Conservation (phyloP, 1,284 basidiomycete genomes). For the Phaffia rhodozyma region DNA sequence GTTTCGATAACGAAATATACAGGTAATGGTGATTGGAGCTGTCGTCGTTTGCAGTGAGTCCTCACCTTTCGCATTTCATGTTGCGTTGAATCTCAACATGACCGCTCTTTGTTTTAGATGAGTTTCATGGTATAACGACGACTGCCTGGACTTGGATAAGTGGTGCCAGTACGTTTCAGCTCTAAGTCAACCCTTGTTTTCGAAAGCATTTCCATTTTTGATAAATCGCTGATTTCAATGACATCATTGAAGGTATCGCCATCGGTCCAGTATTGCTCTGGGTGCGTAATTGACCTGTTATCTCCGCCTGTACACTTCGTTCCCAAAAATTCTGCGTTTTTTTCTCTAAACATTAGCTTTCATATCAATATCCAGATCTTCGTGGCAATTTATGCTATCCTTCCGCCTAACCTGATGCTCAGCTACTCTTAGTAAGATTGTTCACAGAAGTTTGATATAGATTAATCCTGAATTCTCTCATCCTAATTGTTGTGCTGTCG, state of each 20-base stretch:
- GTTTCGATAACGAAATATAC: too few relatives aligned
- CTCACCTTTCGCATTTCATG: conserved; percentile 33
- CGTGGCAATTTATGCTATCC: conserved; percentile 12
- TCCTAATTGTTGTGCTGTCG: conserved; percentile 29
- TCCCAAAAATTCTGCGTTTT: background rate
- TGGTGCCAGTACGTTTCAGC: too few relatives aligned
- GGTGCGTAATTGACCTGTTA: conserved; percentile 19
- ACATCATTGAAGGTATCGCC: conserved; percentile 25
- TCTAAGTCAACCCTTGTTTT: too few relatives aligned
- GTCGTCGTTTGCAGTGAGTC: conserved; percentile 43
- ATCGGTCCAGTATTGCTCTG: conserved; percentile 21
- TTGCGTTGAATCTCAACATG: background rate
- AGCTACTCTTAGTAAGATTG: conserved; percentile 5
- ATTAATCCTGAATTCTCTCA: too few relatives aligned
- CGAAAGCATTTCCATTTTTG: conserved; percentile 48
- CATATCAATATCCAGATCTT: background rate
- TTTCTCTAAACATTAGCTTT: background rate
- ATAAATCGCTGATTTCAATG: background rate
- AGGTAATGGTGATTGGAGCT: conserved; percentile 71
- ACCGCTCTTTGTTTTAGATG: conserved; percentile 38
- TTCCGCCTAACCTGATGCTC: conserved; percentile 7
- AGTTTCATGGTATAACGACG: conserved; percentile 84
- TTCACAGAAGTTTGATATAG: too few relatives aligned
- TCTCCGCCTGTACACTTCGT: too few relatives aligned
- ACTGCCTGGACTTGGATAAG: conserved; percentile 36